Base-by-base conservation (phyloP, 257 asterid species). In the Solanum chmielewskii region DNA sequence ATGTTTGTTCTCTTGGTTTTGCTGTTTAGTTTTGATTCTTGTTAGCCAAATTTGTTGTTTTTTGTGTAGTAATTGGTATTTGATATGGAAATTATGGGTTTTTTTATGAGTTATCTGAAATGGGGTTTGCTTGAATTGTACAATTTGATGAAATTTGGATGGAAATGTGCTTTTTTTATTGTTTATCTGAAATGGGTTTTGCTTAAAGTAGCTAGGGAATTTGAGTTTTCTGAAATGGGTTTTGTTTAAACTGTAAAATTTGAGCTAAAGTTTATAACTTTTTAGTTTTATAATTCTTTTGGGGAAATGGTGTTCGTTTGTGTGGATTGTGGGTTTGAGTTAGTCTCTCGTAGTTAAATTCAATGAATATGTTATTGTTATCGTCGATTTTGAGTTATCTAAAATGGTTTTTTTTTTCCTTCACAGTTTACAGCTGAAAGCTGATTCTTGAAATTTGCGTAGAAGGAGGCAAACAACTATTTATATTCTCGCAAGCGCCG, bases 401-500 rank as follows among this genome's bases (percentile, higher is more conserved):
- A 49, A 89, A 68, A 29, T 73, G 86, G 15, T 85, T 16, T 68
- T 3, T 49, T 76, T 44, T 29, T 35, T 45, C n/a, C 33, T 31
- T 0, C 39, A 35, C n/a, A 37, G 41, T 31, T 49, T 69, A 81
- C 47, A 90, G 82, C 88, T 75, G 83, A 88, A 59, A 81, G 90
- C 49, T 89, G 86, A 83, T 82, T 89, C 76, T 92, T 88, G 93
- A 89, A 92, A 83, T 82, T 86, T 84, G 93, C 73, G 92, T 86
- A 90, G 92, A 18, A 44, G 83, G 59, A 76, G 60, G 71, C 44
- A 41, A 42, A 44, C 9, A 44, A 39, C 83, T 70, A 31, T 31
- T 25, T 74, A 74, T 37, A 74, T 74, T 74, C 84, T 87, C 89
- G 92, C 21, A 86, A 86, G 87, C 94, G 94, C 95, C 92, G 97